Evolutionary conservation across 768 basidiomycete genomes (phyloP).

Genomic region (Daedaleopsis nitida): DNA sequence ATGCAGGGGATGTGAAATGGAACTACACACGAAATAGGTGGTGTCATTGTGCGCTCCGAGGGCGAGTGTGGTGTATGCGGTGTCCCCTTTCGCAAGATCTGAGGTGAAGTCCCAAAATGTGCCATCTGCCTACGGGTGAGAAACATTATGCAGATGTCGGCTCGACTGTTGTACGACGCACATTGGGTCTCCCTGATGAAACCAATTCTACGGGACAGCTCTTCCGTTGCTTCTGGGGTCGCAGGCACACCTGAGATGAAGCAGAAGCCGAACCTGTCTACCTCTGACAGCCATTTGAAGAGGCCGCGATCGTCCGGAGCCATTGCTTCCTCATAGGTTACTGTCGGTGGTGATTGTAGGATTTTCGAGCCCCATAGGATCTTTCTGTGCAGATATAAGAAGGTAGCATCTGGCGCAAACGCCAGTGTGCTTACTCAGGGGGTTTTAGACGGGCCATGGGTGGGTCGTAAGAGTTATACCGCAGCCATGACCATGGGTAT

Average conservation of each 20-base stretch:
- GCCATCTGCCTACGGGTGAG: slow-evolving; percentile 60
- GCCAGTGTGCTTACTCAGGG: slow-evolving; percentile 45
- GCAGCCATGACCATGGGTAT: slow-evolving; percentile 89
- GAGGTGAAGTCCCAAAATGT: slow-evolving; percentile 98
- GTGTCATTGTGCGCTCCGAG: slow-evolving; percentile 85
- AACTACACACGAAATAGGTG: slow-evolving; percentile 64
- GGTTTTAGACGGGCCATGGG: slow-evolving; percentile 34
- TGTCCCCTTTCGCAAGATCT: slow-evolving; percentile 87
- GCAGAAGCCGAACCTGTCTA: slow-evolving; percentile 90
- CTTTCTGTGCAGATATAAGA: slow-evolving; percentile 44
- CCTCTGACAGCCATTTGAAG: slow-evolving; percentile 77
- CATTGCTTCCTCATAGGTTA: slow-evolving; percentile 77
- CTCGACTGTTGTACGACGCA: slow-evolving; percentile 17
- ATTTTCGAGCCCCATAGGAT: slow-evolving; percentile 85
- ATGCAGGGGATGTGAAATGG: too few species aligned
- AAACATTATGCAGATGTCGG: neutral
- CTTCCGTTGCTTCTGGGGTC: slow-evolving; percentile 84
- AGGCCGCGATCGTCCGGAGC: slow-evolving; percentile 62
- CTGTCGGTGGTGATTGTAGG: slow-evolving; percentile 68
- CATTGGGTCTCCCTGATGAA: slow-evolving; percentile 90
- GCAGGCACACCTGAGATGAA: slow-evolving; percentile 81
- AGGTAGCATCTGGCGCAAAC: neutral
- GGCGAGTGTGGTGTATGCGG: slow-evolving; percentile 89
- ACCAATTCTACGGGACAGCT: slow-evolving; percentile 71
- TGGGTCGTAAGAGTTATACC: slow-evolving; percentile 80